Conservation (phyloP, 2,329 filamentous ascomycete genomes). For the Fusarium odoratissimum region DNA sequence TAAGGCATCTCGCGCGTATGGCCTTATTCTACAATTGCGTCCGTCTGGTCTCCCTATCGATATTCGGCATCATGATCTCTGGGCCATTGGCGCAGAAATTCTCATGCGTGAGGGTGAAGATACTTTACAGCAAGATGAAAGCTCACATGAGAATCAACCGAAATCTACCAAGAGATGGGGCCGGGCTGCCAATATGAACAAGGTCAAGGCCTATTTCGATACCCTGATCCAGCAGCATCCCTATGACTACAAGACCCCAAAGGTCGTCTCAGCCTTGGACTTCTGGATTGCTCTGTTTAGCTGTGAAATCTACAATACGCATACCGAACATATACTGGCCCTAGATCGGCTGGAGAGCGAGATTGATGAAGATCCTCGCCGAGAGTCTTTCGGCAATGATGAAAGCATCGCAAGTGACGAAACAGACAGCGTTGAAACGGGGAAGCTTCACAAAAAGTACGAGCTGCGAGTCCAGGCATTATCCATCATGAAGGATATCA, state of each 20-base stretch:
- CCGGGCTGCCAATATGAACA: conserved; percentile 57
- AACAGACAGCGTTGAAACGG: conserved; percentile 27
- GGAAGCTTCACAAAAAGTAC: conserved; percentile 49
- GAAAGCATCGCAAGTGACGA: conserved; percentile 39
- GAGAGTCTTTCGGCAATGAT: conserved; percentile 29
- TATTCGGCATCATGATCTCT: conserved; percentile 75
- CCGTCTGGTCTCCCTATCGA: conserved; percentile 65
- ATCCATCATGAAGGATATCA: conserved; percentile 70
- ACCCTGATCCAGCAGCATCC: conserved; percentile 81
- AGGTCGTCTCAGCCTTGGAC: conserved; percentile 72
- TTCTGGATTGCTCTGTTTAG: conserved; percentile 87
- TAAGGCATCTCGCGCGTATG: conserved; percentile 80
- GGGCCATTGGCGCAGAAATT: conserved; percentile 88
- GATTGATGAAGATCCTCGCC: conserved; percentile 41
- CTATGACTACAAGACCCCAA: conserved; percentile 70
- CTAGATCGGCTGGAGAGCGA: conserved; percentile 52
- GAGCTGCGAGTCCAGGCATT: conserved; percentile 64
- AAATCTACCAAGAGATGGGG: conserved; percentile 52
- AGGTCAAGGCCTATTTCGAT: conserved; percentile 75
- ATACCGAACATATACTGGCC: conserved; percentile 66
- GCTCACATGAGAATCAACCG: background rate
- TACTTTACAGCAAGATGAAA: conserved; percentile 25
- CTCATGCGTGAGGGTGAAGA: conserved; percentile 71
- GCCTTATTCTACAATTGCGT: conserved; percentile 72
- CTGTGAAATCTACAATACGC: conserved; percentile 81